phyloP scores from a whole-genome alignment of 2,329 filamentous ascomycete species.

The Emmonsiellopsis sp. region DNA sequence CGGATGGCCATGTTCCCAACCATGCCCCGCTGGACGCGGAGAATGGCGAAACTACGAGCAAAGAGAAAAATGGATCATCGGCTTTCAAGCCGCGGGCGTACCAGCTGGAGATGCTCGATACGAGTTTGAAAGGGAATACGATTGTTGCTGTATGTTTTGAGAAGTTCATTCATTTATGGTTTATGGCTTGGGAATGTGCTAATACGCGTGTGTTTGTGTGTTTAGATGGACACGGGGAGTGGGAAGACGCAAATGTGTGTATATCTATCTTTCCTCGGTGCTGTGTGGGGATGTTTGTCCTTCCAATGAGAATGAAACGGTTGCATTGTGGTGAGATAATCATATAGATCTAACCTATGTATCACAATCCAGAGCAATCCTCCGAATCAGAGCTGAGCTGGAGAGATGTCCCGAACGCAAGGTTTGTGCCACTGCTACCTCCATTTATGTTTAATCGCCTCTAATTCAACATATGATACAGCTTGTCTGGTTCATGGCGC shows the following conservation, averaged over 20 bases:
- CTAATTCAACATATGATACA: constrained; percentile 8
- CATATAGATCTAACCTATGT: not conserved
- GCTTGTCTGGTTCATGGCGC: constrained; percentile 62
- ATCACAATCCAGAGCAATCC: constrained; percentile 45
- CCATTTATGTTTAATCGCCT: constrained; percentile 9
- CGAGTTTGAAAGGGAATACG: constrained; percentile 58
- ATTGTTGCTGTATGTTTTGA: constrained; percentile 52
- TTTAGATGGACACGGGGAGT: constrained; percentile 68
- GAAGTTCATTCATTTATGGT: constrained; percentile 7
- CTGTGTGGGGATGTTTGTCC: not conserved
- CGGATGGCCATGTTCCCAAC: not conserved
- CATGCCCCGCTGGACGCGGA: not conserved
- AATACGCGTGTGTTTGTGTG: not conserved
- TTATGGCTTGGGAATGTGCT: not conserved
- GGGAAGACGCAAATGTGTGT: constrained; percentile 69
- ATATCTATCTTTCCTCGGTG: not conserved
- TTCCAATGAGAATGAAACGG: not conserved
- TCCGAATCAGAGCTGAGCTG: constrained; percentile 58
- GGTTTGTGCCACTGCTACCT: constrained; percentile 32
- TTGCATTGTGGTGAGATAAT: not conserved
- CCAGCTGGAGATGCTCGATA: constrained; percentile 66
- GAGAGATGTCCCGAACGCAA: constrained; percentile 45
- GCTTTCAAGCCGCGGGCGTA: constrained; percentile 44
- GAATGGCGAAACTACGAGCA: not conserved
- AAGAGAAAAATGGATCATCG: not conserved